Conservation (phyloP, 2,329 filamentous ascomycete genomes). For the Trichoderma brevicompactum region DNA sequence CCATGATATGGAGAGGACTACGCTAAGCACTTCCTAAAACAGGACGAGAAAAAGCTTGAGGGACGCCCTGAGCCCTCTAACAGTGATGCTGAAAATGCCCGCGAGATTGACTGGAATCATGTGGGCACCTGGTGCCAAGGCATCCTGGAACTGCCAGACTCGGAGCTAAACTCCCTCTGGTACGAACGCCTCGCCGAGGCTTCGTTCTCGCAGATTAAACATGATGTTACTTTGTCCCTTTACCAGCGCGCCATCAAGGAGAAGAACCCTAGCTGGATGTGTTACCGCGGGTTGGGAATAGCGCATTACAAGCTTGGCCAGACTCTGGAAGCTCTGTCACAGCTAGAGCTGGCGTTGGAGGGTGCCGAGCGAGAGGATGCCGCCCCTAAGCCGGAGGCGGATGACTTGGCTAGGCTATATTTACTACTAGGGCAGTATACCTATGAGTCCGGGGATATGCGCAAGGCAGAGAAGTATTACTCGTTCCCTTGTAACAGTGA, state of each 20-base stretch:
- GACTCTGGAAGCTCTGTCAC: background rate
- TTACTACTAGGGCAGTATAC: background rate
- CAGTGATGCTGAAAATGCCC: no score
- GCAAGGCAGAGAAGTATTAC: background rate
- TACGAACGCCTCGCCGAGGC: slow-evolving; percentile 1
- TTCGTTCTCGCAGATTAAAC: background rate
- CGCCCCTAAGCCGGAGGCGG: background rate
- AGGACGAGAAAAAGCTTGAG: slow-evolving; percentile 3
- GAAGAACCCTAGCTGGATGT: slow-evolving; percentile 1
- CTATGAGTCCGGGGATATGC: background rate
- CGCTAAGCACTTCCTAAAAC: background rate
- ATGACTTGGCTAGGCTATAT: background rate
- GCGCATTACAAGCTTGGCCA: background rate
- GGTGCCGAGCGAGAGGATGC: background rate
- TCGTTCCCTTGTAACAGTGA: background rate
- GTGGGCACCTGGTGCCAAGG: slow-evolving; percentile 1
- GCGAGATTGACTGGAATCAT: background rate
- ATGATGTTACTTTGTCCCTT: background rate
- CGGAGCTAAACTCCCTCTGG: slow-evolving; percentile 4
- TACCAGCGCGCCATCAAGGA: slow-evolving; percentile 1
- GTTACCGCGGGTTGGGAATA: background rate
- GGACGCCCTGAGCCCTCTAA: background rate
- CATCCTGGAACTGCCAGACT: background rate
- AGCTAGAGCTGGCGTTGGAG: background rate
- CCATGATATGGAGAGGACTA: background rate